Conservation (phyloP, 1,139 yeast species). For the Candida neerlandica region DNA sequence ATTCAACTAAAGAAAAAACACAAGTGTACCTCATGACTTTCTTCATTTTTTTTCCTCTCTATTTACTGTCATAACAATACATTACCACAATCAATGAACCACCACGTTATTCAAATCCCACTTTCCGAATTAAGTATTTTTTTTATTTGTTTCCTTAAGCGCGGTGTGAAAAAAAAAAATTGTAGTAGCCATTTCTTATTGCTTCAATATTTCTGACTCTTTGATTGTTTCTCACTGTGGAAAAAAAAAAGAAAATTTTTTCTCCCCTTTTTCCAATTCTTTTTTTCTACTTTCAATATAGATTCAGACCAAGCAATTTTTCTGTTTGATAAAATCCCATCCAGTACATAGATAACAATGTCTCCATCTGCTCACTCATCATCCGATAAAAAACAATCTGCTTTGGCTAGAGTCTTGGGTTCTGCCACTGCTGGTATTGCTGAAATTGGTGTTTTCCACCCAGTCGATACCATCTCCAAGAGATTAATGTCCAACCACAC, state of each 20-base stretch:
- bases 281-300: not conserved
- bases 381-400: slow-evolving; percentile 84
- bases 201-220: not conserved
- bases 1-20: too few species aligned
- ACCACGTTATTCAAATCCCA: not conserved
- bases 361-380: slow-evolving; percentile 46
- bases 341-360: slow-evolving; percentile 28
- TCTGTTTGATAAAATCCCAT: not conserved
- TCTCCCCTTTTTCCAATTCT: not conserved
- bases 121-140: slow-evolving; percentile 1
- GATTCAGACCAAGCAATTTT: not conserved
- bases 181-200: too few species aligned
- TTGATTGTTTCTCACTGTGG: not conserved
- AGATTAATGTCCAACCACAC: slow-evolving; percentile 96
- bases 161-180: slow-evolving; percentile 2
- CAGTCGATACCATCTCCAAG: slow-evolving; percentile 97
- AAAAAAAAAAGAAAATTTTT: slow-evolving; percentile 5
- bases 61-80: too few species aligned
- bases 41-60: too few species aligned
- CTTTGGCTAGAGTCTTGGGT: slow-evolving; percentile 87
- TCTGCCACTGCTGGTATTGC: slow-evolving; percentile 98
- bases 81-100: too few species aligned
- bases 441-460: slow-evolving; percentile 96
- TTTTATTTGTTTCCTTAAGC: not conserved
- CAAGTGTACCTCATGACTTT: too few species aligned